Conservation (phyloP, 805 yeast species). For the Hermanozyma aechmeae region DNA sequence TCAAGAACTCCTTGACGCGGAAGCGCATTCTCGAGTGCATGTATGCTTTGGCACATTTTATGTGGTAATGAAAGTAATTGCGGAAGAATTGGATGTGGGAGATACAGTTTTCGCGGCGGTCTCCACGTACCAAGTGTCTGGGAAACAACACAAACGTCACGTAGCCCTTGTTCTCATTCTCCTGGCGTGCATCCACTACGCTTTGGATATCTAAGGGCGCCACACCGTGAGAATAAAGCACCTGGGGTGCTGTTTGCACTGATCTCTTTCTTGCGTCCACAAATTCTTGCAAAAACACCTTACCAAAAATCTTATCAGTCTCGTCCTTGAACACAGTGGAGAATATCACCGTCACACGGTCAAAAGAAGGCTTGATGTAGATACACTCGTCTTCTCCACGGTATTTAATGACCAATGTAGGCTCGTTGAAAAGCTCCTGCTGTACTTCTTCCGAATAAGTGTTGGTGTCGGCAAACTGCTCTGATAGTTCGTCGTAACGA, state of each 20-base stretch:
- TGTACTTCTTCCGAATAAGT: conserved; percentile 36
- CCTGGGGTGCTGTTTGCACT: conserved; percentile 98
- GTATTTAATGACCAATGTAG: conserved; percentile 65
- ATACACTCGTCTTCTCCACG: conserved; percentile 84
- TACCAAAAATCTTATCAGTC: conserved; percentile 87
- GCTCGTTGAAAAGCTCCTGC: conserved; percentile 38
- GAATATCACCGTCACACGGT: conserved; percentile 93
- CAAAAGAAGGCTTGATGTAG: conserved; percentile 84
- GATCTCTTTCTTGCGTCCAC: conserved; percentile 94
- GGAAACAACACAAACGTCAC: conserved; percentile 73
- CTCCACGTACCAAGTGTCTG: conserved; percentile 55
- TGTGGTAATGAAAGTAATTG: conserved; percentile 97
- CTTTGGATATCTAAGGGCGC: conserved; percentile 74
- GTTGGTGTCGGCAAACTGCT: conserved; percentile 31
- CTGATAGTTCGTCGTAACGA: conserved; percentile 63
- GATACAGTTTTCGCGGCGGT: conserved; percentile 76
- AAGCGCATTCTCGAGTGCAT: conserved; percentile 98
- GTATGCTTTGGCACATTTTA: conserved; percentile 96
- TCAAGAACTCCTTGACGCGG: conserved; percentile 87
- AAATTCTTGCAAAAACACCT: conserved; percentile 85
- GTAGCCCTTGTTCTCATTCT: conserved; percentile 37
- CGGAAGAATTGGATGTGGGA: conserved; percentile 88
- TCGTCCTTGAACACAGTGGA: conserved; percentile 94
- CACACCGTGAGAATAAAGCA: conserved; percentile 76
- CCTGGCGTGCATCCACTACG: conserved; percentile 35